A percentile compares a stretch with the other conserved stretches of the same genome.
Evolutionary conservation across 2,329 filamentous ascomycete genomes (phyloP).

Genomic region (Bipolaris bicolor): DNA sequence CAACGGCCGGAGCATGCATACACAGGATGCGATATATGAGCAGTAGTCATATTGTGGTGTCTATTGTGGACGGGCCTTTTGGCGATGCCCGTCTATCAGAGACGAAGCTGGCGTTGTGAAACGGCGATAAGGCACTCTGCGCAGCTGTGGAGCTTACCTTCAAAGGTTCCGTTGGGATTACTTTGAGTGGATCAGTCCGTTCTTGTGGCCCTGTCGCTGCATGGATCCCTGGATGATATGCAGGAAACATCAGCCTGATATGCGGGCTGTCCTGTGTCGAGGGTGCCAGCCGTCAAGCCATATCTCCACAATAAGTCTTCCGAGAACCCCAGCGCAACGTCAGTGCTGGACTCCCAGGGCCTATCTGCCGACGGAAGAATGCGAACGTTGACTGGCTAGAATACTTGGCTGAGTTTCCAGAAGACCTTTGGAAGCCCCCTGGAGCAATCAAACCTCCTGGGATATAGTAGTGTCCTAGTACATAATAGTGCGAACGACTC

Average conservation of each 20-base stretch:
- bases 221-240: conserved; percentile 31
- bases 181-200: conserved; percentile 34
- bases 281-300: conserved; percentile 26
- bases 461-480: conserved; percentile 27
- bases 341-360: conserved; percentile 21
- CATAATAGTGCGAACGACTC: conserved; percentile 18
- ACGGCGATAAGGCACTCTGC: conserved; percentile 48
- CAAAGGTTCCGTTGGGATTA: conserved; percentile 22
- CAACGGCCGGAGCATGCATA: conserved; percentile 34
- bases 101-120: conserved; percentile 36
- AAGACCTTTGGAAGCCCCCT: conserved; percentile 18
- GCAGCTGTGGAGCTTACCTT: conserved; percentile 30
- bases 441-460: conserved; percentile 30
- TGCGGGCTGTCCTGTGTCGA: conserved; percentile 34
- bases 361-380: conserved; percentile 17
- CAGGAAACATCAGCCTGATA: conserved; percentile 44
- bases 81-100: conserved; percentile 36
- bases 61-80: conserved; percentile 22
- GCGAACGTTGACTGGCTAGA: conserved; percentile 28
- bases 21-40: conserved; percentile 23
- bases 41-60: conserved; percentile 34
- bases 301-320: conserved; percentile 21
- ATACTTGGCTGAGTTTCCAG: conserved; percentile 24
- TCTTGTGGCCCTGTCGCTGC: conserved; percentile 30
- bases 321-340: conserved; percentile 18